Base-by-base conservation (phyloP, 176 grass and related monocot species). In the Musa schizocarpa region DNA sequence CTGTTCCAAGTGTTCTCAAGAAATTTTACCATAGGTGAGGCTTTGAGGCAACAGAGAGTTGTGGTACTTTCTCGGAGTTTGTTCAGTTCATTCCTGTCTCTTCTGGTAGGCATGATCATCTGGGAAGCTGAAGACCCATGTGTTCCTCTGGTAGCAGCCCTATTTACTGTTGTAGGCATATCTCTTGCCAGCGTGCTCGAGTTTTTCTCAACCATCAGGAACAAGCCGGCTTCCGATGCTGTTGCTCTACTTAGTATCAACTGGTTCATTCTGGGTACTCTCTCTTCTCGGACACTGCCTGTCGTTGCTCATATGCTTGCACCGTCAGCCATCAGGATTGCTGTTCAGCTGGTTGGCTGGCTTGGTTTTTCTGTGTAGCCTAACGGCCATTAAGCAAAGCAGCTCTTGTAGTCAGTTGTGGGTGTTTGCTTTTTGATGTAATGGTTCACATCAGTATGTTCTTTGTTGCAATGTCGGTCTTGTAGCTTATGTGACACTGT, bases 231-330 rank as follows among this genome's bases (percentile, higher is more conserved):
- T 2, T 59, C 20, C 2, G 83, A 81, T 51, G 86, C 84, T 11
- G 81, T 86, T 13, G 86, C 79, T 53, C 77, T 92, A 48, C 86
- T 92, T 0, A 74, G 90, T 54, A 68, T 92, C 43, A 92, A 92
- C 84, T 92, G 86, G 72, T 86, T 92, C 84, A 80, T 92, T 13
- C 83, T 92, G 2, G 90, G 90, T 20, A 66, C 76, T 6, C 68
- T 92, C 63, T 78, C 79, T 1, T 82, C 70, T 29, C 86, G 86
- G 0, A 82, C 86, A 68, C 77, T 92, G 20, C 89, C 89, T 1
- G 54, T 27, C 29, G 19, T 81, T 11, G 69, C 82, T 1, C 49
- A 52, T 1, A 53, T 67, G 49, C 13, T 87, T 10, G 14, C 79
- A 19, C 83, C 89, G 2, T 75, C 10, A 14, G 77, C 78, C 10